Percentiles rank a stretch among this genome's conserved stretches.
phyloP scores from a whole-genome alignment of 2,329 filamentous ascomycete species.

The Lasiodiplodia sp. region DNA sequence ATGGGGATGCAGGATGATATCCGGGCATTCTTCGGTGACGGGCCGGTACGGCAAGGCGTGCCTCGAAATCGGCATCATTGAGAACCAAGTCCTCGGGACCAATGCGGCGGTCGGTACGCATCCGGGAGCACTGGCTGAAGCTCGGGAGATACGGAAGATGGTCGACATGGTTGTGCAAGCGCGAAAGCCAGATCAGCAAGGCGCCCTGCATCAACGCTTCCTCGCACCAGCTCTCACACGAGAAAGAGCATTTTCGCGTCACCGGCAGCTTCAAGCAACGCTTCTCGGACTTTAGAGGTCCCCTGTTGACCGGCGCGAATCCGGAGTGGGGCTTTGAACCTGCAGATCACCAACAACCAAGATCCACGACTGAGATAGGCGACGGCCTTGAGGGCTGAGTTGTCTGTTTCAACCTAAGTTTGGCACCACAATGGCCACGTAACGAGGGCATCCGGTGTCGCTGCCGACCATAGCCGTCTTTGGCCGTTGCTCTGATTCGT shows the following conservation, averaged over 20 bases:
- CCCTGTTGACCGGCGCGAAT: constrained; percentile 4
- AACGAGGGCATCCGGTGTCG: not conserved
- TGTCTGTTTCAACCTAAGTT: not conserved
- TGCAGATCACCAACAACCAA: constrained; percentile 11
- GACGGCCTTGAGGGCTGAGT: not conserved
- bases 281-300: not conserved
- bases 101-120: not conserved
- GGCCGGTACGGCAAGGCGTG: not conserved
- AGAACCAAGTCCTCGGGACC: not conserved
- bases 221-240: not conserved
- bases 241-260: not conserved
- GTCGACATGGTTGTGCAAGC: not conserved
- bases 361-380: constrained; percentile 6
- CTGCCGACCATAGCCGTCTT: not conserved
- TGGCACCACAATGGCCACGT: not conserved
- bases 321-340: not conserved
- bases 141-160: not conserved
- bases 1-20: not conserved
- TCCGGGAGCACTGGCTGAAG: not conserved
- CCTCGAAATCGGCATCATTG: not conserved
- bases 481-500: not conserved
- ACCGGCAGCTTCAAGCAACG: not conserved
- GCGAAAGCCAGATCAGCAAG: not conserved
- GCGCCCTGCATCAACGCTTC: not conserved
- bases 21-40: constrained; percentile 8